Percentiles rank a stretch among this genome's conserved stretches.
phyloP scores from a whole-genome alignment of 2,329 filamentous ascomycete genomes.

The Macroventuria anomochaeta region DNA sequence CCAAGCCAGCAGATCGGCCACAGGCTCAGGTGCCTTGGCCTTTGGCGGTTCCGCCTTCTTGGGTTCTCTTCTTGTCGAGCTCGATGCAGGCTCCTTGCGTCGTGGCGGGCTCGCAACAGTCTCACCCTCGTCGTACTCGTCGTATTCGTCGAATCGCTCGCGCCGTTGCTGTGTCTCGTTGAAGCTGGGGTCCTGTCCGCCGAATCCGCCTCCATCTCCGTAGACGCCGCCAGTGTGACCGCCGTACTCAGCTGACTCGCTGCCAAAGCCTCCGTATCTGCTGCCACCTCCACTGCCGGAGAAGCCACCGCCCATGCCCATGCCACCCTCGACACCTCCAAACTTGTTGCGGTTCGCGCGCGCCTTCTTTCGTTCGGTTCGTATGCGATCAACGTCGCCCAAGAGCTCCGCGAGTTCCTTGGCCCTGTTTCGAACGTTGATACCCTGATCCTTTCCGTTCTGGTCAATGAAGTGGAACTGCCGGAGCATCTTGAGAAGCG shows the following conservation, averaged over 20 bases:
- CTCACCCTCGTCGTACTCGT: conserved; percentile 87
- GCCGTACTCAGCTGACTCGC: conserved; percentile 63
- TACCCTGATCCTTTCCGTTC: conserved; percentile 97
- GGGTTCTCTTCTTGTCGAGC: conserved; percentile 49
- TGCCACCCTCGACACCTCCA: conserved; percentile 87
- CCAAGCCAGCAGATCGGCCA: conserved; percentile 91
- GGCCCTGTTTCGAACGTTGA: conserved; percentile 95
- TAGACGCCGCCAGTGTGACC: conserved; percentile 80
- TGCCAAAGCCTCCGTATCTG: conserved; percentile 90
- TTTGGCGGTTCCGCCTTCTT: conserved; percentile 74
- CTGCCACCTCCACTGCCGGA: conserved; percentile 59
- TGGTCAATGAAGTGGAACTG: conserved; percentile 97
- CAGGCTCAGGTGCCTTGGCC: conserved; percentile 74
- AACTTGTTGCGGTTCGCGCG: conserved; percentile 92
- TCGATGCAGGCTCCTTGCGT: conserved; percentile 55
- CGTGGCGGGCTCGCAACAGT: conserved; percentile 56
- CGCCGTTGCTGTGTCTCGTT: conserved; percentile 67
- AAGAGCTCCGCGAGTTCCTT: conserved; percentile 96
- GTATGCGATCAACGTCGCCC: conserved; percentile 86
- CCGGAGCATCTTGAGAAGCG: conserved; percentile 94
- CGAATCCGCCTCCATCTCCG: conserved; percentile 94
- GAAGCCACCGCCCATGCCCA: conserved; percentile 61
- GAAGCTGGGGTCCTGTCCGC: conserved; percentile 73
- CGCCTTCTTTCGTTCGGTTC: conserved; percentile 81
- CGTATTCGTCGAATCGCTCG: conserved; percentile 94